Percentiles rank a stretch among this genome's conserved stretches.
Evolutionary conservation across 2,329 filamentous ascomycete species (phyloP).

Genomic region (Blumeria graminis): DNA sequence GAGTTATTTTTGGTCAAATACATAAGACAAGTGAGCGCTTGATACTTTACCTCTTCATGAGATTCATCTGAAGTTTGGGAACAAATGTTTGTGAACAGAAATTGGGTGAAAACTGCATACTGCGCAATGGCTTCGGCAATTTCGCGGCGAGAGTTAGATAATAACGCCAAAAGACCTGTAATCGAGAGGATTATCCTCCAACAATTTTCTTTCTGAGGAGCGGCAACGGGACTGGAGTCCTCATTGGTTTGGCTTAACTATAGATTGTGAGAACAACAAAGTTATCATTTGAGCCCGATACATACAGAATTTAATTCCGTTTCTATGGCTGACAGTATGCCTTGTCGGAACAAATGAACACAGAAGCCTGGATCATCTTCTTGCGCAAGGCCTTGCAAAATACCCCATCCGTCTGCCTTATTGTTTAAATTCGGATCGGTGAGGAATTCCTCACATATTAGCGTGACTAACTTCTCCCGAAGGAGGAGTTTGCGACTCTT

Average conservation of each 20-base stretch:
- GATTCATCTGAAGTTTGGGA: slow-evolving; percentile 20
- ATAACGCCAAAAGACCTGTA: slow-evolving; percentile 25
- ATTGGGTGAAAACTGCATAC: slow-evolving; percentile 24
- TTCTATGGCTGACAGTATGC: slow-evolving; percentile 34
- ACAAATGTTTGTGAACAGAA: slow-evolving; percentile 23
- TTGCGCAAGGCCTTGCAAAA: slow-evolving; percentile 33
- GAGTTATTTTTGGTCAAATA: slow-evolving; percentile 35
- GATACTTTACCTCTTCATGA: slow-evolving; percentile 18
- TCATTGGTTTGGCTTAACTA: slow-evolving; percentile 13
- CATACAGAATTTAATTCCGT: slow-evolving; percentile 28
- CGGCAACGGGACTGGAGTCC: slow-evolving; percentile 19
- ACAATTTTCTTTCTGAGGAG: slow-evolving; percentile 26
- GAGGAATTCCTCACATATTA: slow-evolving; percentile 37
- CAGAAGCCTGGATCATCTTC: slow-evolving; percentile 44
- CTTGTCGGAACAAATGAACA: slow-evolving; percentile 36
- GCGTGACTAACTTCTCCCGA: slow-evolving; percentile 39
- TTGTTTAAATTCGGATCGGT: slow-evolving; percentile 38
- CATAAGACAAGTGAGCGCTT: slow-evolving; percentile 29
- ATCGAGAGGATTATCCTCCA: slow-evolving; percentile 31
- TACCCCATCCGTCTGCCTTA: slow-evolving; percentile 41
- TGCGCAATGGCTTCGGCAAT: slow-evolving; percentile 29
- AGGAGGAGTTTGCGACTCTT: slow-evolving; percentile 40
- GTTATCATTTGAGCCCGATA: slow-evolving; percentile 1
- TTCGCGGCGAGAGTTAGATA: slow-evolving; percentile 36
- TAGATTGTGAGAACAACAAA: slow-evolving; percentile 1